These are phyloP conservation scores for Cercospora zeae-maydis DNA, from an alignment of 2,329 filamentous ascomycete genomes.

Conservation along the genomic window DNA sequence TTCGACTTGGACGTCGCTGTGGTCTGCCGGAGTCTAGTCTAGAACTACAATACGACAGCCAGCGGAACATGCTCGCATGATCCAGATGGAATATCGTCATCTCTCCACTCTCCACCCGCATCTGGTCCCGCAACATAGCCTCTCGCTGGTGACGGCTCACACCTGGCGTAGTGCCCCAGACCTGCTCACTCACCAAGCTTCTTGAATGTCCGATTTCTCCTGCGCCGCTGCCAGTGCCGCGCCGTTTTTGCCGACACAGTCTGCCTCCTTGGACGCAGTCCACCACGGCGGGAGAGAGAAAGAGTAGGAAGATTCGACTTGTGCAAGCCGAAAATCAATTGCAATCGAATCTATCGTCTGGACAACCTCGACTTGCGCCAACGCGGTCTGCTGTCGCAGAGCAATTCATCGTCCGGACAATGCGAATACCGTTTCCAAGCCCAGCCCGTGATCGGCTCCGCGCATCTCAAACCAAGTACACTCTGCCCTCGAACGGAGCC, in stretches of 20 bases:
- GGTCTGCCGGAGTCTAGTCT: neutral
- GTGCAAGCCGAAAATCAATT: neutral
- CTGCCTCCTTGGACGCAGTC: slow-evolving; percentile 13
- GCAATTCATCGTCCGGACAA: neutral
- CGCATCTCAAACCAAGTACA: neutral
- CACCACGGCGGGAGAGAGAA: slow-evolving; percentile 24
- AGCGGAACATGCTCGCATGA: neutral
- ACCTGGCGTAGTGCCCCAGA: slow-evolving; percentile 11
- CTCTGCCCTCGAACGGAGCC: neutral
- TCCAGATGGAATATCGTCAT: neutral
- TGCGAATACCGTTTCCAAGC: neutral
- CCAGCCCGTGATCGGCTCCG: no score
- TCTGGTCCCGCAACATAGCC: neutral
- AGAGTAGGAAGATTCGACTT: neutral
- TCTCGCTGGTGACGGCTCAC: neutral
- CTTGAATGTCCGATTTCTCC: slow-evolving; percentile 12
- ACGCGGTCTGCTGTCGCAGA: neutral
- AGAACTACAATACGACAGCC: no score
- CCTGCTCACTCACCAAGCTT: slow-evolving; percentile 17
- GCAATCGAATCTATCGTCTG: neutral
- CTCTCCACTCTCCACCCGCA: neutral
- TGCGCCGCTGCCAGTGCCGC: neutral
- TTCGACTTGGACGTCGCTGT: neutral
- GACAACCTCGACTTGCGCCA: neutral
- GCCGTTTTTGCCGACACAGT: slow-evolving; percentile 23